These are phyloP conservation scores for Mycena rebaudengoi DNA, from an alignment of 768 basidiomycete genomes.

Conservation along the genomic window DNA sequence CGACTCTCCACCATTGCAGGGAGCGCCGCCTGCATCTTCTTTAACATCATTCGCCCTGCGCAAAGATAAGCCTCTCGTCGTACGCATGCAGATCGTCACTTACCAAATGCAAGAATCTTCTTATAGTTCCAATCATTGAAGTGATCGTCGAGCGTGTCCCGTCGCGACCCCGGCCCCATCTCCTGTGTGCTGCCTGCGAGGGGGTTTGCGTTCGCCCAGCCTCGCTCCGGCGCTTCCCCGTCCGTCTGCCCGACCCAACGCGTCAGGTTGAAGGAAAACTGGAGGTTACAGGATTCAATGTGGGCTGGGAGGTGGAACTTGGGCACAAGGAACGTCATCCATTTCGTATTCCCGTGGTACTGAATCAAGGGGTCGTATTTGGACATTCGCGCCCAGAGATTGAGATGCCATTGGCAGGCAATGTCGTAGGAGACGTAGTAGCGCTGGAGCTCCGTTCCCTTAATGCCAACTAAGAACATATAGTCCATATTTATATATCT, in stretches of 20 bases:
- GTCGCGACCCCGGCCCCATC: slow-evolving; percentile 38
- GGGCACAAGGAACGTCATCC: slow-evolving; percentile 23
- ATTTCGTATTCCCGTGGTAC: not conserved
- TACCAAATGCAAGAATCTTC: slow-evolving; percentile 4
- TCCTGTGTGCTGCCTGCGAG: slow-evolving; percentile 36
- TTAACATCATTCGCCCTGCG: too few relatives aligned
- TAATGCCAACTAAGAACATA: slow-evolving; percentile 24
- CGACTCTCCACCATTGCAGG: too few relatives aligned
- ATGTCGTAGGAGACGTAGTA: slow-evolving; percentile 42
- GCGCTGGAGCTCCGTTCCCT: not conserved
- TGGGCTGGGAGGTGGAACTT: slow-evolving; percentile 45
- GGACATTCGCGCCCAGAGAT: slow-evolving; percentile 22
- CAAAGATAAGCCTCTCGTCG: too few relatives aligned
- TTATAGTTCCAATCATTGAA: slow-evolving; percentile 25
- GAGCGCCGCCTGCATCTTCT: too few relatives aligned
- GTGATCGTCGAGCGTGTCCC: slow-evolving; percentile 40
- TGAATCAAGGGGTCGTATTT: not conserved
- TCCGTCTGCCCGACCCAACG: slow-evolving; percentile 33
- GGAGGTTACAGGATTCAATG: slow-evolving; percentile 30
- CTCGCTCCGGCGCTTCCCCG: slow-evolving; percentile 41
- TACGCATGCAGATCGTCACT: too few relatives aligned
- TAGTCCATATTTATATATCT: slow-evolving; percentile 36
- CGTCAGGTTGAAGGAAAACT: slow-evolving; percentile 39
- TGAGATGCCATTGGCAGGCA: slow-evolving; percentile 36
- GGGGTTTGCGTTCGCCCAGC: slow-evolving; percentile 37